Percentiles rank a stretch among this genome's conserved stretches.
Conservation (phyloP, 768 basidiomycete species). For the Exsudoporus frostii region DNA sequence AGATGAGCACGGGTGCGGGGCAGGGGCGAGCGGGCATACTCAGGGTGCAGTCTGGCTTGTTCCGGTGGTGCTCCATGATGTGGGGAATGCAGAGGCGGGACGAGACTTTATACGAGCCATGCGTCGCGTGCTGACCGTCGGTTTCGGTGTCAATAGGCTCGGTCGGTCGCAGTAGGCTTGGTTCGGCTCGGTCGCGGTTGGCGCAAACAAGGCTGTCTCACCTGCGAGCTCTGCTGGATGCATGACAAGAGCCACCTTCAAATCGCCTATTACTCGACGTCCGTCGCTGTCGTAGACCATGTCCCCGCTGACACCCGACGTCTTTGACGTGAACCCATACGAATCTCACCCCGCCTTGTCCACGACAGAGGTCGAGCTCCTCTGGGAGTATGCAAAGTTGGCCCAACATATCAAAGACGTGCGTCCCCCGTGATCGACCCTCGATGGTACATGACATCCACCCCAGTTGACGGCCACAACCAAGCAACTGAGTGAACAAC, state of each 20-base stretch:
- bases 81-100: too few species aligned
- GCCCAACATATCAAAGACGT: slow-evolving; percentile 79
- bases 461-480: slow-evolving; percentile 62
- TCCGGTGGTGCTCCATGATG: slow-evolving; percentile 49
- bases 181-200: neutral
- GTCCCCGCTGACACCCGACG: neutral
- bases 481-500: slow-evolving; percentile 66
- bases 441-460: neutral
- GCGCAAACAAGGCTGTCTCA: neutral
- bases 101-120: too few species aligned
- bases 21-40: slow-evolving; percentile 39
- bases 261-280: neutral
- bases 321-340: slow-evolving; percentile 65
- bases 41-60: slow-evolving; percentile 75
- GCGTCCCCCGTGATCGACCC: slow-evolving; percentile 19
- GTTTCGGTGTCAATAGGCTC: slow-evolving; percentile 4
- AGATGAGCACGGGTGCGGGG: neutral
- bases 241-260: neutral
- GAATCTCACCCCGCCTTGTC: slow-evolving; percentile 65
- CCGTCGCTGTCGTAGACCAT: neutral
- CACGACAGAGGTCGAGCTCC: slow-evolving; percentile 68
- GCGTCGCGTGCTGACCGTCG: neutral
- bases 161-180: neutral
- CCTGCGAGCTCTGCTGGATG: neutral
- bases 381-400: slow-evolving; percentile 93